phyloP scores from a whole-genome alignment of 176 grass and related monocot species.

The Oryza officinalis region DNA sequence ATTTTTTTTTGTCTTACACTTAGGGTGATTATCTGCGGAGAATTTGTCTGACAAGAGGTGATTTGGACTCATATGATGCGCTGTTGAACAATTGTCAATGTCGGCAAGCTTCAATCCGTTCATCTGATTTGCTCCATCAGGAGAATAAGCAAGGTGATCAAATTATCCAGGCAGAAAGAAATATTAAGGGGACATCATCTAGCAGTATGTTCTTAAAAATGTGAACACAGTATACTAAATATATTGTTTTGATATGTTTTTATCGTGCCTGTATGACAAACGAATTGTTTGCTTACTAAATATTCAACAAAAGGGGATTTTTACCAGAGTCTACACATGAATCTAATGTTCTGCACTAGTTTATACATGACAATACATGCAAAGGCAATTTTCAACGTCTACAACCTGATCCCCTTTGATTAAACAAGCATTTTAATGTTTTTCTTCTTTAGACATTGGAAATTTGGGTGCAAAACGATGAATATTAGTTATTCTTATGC shows the following conservation, averaged over 20 bases:
- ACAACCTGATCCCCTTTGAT: neutral
- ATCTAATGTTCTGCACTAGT: neutral
- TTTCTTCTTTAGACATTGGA: neutral
- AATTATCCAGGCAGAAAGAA: neutral
- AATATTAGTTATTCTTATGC: neutral
- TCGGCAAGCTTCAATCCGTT: neutral
- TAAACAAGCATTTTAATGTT: neutral
- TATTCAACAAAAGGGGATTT: neutral
- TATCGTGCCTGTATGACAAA: neutral
- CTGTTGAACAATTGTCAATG: neutral
- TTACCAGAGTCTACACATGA: neutral
- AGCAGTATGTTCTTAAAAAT: neutral
- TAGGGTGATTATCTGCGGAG: slow-evolving; percentile 11
- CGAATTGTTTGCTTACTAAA: neutral
- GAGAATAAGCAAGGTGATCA: neutral
- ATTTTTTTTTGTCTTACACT: neutral
- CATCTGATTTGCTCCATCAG: neutral
- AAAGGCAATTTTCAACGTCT: neutral
- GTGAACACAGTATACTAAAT: neutral
- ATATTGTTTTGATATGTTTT: neutral
- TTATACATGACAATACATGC: neutral
- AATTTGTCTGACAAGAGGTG: slow-evolving; percentile 3
- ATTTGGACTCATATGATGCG: neutral
- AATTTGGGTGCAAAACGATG: neutral
- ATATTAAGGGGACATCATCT: neutral